Evolutionary conservation across 805 yeast genomes (phyloP).

Genomic region (Saccharomycopsis oosterbeekiorum): DNA sequence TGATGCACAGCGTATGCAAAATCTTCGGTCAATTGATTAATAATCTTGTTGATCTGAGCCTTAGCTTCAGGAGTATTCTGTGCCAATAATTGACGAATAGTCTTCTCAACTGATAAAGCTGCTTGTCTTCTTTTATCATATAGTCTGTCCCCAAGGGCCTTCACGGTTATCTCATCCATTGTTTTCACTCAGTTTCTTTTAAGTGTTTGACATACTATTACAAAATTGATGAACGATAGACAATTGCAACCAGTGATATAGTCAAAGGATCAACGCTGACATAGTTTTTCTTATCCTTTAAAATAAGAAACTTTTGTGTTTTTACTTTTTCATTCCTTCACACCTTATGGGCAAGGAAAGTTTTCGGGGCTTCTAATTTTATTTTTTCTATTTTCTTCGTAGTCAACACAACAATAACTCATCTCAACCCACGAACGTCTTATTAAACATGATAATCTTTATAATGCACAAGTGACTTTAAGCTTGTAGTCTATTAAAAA

Average conservation of each 20-base stretch:
- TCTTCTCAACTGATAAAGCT: conserved; percentile 67
- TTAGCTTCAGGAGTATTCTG: conserved; percentile 53
- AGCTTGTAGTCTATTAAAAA: too few relatives aligned
- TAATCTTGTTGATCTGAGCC: conserved; percentile 40
- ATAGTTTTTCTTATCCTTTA: background rate
- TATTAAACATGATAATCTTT: too few relatives aligned
- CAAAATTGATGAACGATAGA: background rate
- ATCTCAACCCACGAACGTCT: background rate
- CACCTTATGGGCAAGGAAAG: background rate
- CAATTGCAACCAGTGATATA: too few relatives aligned
- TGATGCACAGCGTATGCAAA: conserved; percentile 77
- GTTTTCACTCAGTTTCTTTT: background rate
- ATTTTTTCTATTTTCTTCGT: background rate
- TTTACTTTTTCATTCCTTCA: background rate
- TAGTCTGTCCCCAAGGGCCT: conserved; percentile 62
- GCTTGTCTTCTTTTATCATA: conserved; percentile 74
- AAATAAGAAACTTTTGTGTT: background rate
- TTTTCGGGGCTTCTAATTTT: background rate
- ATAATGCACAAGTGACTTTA: too few relatives aligned
- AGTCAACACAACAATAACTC: background rate
- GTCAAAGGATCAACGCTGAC: background rate
- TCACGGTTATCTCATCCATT: conserved; percentile 51
- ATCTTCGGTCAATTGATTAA: conserved; percentile 67
- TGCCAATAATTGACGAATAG: conserved; percentile 59
- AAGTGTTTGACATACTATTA: background rate